A percentile compares a stretch with the other conserved stretches of the same genome.
Conservation (phyloP, 306 rosid genomes). For the Quercus berberidifolia region DNA sequence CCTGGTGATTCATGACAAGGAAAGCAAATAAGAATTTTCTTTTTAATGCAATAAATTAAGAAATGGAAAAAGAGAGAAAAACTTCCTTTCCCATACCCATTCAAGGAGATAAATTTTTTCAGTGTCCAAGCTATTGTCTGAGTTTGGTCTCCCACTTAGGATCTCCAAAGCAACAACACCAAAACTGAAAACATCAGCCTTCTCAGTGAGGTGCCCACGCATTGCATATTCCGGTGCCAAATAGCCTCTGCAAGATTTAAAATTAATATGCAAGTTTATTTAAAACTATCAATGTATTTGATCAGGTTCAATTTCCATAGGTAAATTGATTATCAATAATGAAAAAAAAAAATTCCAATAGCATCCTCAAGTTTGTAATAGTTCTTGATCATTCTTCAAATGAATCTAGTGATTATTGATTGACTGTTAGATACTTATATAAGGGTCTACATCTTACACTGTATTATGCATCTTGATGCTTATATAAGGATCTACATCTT, state of each 20-base stretch:
- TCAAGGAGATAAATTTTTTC: constrained; percentile 66
- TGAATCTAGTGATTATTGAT: too few relatives aligned
- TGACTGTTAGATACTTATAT: too few relatives aligned
- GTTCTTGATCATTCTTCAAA: too few relatives aligned
- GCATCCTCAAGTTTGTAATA: neutral
- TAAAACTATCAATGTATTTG: too few relatives aligned
- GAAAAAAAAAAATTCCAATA: too few relatives aligned
- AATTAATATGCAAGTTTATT: neutral
- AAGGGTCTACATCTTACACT: too few relatives aligned
- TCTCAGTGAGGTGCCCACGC: constrained; percentile 88
- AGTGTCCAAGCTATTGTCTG: constrained; percentile 50
- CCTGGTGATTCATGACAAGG: constrained; percentile 24
- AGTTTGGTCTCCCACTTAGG: constrained; percentile 70
- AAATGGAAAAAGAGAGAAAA: neutral
- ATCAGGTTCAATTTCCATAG: too few relatives aligned
- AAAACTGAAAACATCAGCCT: constrained; percentile 76
- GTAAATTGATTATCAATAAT: too few relatives aligned
- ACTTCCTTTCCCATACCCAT: constrained; percentile 42
- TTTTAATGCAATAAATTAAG: neutral
- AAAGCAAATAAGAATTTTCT: too few relatives aligned
- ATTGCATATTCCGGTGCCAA: constrained; percentile 88
- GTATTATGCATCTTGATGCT: too few relatives aligned
- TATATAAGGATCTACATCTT: too few relatives aligned
- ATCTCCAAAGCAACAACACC: constrained; percentile 81
- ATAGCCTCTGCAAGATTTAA: constrained; percentile 54